Conservation (phyloP, 2,329 filamentous ascomycete genomes). For the Gliomastix tumulicola region DNA sequence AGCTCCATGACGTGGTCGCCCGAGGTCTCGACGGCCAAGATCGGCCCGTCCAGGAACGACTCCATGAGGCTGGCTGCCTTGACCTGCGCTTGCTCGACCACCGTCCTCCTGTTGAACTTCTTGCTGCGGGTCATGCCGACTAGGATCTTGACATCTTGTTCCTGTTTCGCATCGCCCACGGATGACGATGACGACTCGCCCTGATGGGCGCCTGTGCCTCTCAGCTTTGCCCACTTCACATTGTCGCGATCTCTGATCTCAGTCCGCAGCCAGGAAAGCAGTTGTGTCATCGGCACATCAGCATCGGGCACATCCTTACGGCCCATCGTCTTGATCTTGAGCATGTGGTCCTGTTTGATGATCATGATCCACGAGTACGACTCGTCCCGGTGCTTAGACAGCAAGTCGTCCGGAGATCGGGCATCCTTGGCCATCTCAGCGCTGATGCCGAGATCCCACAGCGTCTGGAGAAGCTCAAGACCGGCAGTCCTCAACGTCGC, state of each 20-base stretch:
- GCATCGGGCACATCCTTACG: conserved; percentile 69
- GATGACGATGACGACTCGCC: conserved; percentile 11
- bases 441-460: conserved; percentile 81
- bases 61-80: conserved; percentile 57
- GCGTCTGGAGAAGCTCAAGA: conserved; percentile 66
- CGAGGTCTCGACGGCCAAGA: conserved; percentile 81
- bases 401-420: conserved; percentile 70
- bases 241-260: conserved; percentile 77
- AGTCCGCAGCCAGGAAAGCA: conserved; percentile 72
- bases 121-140: conserved; percentile 78
- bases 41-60: conserved; percentile 68
- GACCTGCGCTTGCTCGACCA: conserved; percentile 71
- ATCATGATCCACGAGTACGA: conserved; percentile 82
- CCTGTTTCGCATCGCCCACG: conserved; percentile 26
- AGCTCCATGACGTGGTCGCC: conserved; percentile 69
- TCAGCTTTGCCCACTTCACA: conserved; percentile 42
- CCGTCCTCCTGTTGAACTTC: conserved; percentile 81
- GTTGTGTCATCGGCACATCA: conserved; percentile 66
- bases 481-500: conserved; percentile 68
- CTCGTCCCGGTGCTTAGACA: conserved; percentile 69
- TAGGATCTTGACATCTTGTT: conserved; percentile 78
- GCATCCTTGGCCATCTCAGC: conserved; percentile 82
- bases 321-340: conserved; percentile 74
- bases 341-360: conserved; percentile 68
- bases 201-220: conserved; percentile 9